Base-by-base conservation (phyloP, 2,329 filamentous ascomycete genomes). In the Calonectria naviculata region DNA sequence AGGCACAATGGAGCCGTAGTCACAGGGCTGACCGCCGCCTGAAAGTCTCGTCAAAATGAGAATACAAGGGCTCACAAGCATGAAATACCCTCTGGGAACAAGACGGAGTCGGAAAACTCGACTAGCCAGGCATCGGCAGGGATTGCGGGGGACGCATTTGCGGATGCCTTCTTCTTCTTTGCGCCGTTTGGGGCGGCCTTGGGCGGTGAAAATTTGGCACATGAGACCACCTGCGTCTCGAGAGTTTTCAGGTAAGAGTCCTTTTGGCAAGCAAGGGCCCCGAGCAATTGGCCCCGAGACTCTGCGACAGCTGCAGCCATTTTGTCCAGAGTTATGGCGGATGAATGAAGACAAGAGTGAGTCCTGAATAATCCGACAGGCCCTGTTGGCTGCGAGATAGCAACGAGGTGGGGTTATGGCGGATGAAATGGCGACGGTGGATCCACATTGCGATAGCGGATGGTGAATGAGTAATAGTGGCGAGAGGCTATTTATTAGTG, bases 21-120 rank as follows among this genome's bases (percentile, higher is more conserved):
- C 80, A 0, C 76, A 79, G n/a, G 80, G 80, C 8, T 81, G 80
- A 1, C 80, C 80, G 9, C 80, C 80, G 9, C 80, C 80, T 81
- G 21, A 9, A 19, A 21, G 1, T 34, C 1, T 1, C 36, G 15
- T 67, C 10, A 70, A 69, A 54, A 19, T 1, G 17, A 28, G 42
- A 5, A 15, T 4, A 47, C n/a, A 24, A 15, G 12, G 4, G 6
- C 8, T 10, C 3, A 12, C 4, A 21, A 12, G 12, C 3, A 26
- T 34, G 13, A 4, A 31, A 5, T 34, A 76, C 80, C 80, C 73
- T 81, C 80, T 0, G 80, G 80, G 2, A 81, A 81, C 0, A 81
- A 44, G 0, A 81, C 76, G 4, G 80, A 81, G 13, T 81, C 80
- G 1, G 73, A 70, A 49, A 78, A 81, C 26, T 81, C 80, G 8